phyloP scores from a whole-genome alignment of 2,329 filamentous ascomycete species.

The Akanthomyces uredinophilus region DNA sequence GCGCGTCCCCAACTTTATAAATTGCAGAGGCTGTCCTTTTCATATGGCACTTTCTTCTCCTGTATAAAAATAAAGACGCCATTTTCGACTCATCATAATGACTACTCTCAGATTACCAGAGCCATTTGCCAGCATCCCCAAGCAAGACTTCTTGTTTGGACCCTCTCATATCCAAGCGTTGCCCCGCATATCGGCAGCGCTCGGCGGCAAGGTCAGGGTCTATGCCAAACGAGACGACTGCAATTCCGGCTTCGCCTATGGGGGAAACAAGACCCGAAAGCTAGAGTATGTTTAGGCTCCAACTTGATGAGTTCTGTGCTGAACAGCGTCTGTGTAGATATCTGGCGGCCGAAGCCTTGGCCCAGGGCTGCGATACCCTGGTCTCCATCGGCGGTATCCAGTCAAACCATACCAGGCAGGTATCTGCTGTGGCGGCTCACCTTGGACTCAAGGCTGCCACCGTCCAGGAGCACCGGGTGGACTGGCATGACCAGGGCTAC shows the following conservation, averaged over 20 bases:
- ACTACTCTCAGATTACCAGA: conserved; percentile 45
- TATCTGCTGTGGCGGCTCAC: conserved; percentile 56
- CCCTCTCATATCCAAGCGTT: conserved; percentile 65
- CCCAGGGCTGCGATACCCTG: conserved; percentile 54
- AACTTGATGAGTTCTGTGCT: background rate
- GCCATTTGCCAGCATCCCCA: conserved; percentile 59
- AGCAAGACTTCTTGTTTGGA: conserved; percentile 57
- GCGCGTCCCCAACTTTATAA: background rate
- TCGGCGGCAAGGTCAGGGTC: conserved; percentile 55
- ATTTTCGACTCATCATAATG: conserved; percentile 18
- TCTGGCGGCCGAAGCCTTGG: conserved; percentile 57
- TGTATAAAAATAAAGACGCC: too few species aligned
- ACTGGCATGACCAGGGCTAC: conserved; percentile 55
- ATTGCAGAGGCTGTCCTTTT: background rate
- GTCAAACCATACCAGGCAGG: conserved; percentile 65
- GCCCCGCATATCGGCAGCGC: conserved; percentile 56
- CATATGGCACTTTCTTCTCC: too few species aligned
- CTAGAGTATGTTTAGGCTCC: conserved; percentile 44
- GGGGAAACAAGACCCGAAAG: conserved; percentile 66
- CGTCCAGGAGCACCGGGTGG: conserved; percentile 66
- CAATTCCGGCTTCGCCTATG: conserved; percentile 62
- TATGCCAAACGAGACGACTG: conserved; percentile 70
- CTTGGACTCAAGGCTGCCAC: conserved; percentile 49
- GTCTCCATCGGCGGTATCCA: conserved; percentile 64
- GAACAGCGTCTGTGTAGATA: conserved; percentile 40